These are phyloP conservation scores for Populus tomentosa DNA, from an alignment of 441 rosid genomes.

Conservation along the genomic window DNA sequence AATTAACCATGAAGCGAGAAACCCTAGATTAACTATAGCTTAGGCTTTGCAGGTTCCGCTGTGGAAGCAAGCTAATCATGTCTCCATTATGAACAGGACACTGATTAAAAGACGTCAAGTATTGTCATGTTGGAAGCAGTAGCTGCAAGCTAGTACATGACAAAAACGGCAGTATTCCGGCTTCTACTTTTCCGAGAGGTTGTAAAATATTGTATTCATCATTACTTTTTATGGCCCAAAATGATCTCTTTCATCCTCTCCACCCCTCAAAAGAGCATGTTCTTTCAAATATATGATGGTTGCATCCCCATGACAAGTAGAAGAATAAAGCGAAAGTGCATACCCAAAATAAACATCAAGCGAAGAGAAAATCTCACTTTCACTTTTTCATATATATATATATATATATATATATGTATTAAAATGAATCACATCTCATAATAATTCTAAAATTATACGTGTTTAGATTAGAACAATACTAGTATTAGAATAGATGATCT, in stretches of 20 bases:
- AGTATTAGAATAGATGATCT: no score
- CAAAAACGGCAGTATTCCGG: constrained; percentile 14
- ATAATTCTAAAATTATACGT: no score
- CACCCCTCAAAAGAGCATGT: not conserved
- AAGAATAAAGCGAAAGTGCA: not conserved
- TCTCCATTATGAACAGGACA: not conserved
- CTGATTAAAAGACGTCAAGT: not conserved
- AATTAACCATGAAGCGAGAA: no score
- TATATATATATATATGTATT: no score
- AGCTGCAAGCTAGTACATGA: constrained; percentile 12
- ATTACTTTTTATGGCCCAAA: constrained; percentile 16
- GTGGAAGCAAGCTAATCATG: constrained; percentile 9
- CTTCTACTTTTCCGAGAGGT: not conserved
- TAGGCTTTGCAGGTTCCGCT: constrained; percentile 10
- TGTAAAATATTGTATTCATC: constrained; percentile 13
- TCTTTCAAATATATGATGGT: not conserved
- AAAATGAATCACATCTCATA: no score
- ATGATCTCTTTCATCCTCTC: constrained; percentile 10
- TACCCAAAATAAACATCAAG: no score
- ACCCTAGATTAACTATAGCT: constrained; percentile 1
- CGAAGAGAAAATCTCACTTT: no score
- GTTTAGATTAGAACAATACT: no score
- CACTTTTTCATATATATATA: no score
- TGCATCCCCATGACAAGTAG: not conserved
- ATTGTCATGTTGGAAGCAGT: constrained; percentile 12